Percentiles rank a stretch among this genome's conserved stretches.
phyloP scores from a whole-genome alignment of 2,329 filamentous ascomycete genomes.

The Thielaviopsis ethacetica region DNA sequence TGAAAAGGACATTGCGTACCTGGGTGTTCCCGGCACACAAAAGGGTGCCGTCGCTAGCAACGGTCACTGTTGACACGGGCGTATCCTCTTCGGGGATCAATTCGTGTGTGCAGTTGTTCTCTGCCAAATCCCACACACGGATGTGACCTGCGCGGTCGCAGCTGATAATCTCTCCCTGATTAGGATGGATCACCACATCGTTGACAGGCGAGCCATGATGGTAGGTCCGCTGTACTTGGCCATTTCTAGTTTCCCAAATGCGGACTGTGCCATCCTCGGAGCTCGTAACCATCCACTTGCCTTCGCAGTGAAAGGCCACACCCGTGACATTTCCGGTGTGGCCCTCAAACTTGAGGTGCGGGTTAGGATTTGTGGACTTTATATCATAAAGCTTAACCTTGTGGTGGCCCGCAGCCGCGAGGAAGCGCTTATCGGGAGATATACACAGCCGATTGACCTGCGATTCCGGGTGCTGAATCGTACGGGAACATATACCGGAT shows the following conservation, averaged over 20 bases:
- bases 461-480: conserved; percentile 93
- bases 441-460: conserved; percentile 98
- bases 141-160: conserved; percentile 89
- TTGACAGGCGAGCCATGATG: conserved; percentile 79
- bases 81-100: conserved; percentile 93
- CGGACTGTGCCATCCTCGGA: conserved; percentile 94
- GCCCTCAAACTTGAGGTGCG: conserved; percentile 84
- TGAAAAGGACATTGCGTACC: too few species aligned
- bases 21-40: conserved; percentile 87
- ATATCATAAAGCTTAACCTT: conserved; percentile 97
- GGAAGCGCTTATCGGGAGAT: conserved; percentile 90
- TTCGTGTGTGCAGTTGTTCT: conserved; percentile 94
- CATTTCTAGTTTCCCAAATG: conserved; percentile 86
- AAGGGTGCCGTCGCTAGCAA: conserved; percentile 83
- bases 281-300: conserved; percentile 99
- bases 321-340: conserved; percentile 94
- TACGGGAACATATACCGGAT: conserved; percentile 92
- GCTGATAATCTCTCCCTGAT: conserved; percentile 94
- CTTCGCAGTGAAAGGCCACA: conserved; percentile 94
- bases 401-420: conserved; percentile 64
- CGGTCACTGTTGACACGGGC: conserved; percentile 82
- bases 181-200: conserved; percentile 98
- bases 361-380: conserved; percentile 92
- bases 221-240: conserved; percentile 82
- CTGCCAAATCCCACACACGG: conserved; percentile 86